Evolutionary conservation across 805 yeast species (phyloP).

Genomic region (Suhomyces xylopsoci): DNA sequence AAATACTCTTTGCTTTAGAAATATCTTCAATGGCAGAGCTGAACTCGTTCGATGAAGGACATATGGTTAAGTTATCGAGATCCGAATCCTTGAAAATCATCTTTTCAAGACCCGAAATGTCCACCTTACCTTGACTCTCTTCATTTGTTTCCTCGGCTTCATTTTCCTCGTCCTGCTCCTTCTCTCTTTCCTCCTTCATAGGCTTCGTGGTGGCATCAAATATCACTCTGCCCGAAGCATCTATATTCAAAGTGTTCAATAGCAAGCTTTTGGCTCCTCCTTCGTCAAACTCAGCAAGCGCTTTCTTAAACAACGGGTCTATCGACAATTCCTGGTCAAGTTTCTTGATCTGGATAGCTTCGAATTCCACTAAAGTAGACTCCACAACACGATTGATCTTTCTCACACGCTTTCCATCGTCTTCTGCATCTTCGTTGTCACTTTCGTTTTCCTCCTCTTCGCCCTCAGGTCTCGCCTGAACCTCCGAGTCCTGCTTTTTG

Average conservation of each 20-base stretch:
- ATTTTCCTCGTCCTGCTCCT: slow-evolving; percentile 14
- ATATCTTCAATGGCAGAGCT: slow-evolving; percentile 56
- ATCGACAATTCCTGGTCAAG: slow-evolving; percentile 63
- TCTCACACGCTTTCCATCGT: slow-evolving; percentile 23
- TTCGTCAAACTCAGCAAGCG: slow-evolving; percentile 75
- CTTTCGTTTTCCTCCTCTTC: slow-evolving; percentile 7
- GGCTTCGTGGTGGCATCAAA: slow-evolving; percentile 58
- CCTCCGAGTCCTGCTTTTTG: slow-evolving; percentile 12
- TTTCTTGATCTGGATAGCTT: slow-evolving; percentile 48
- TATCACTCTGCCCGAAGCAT: slow-evolving; percentile 52
- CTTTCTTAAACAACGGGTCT: slow-evolving; percentile 74
- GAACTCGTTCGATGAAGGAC: slow-evolving; percentile 69
- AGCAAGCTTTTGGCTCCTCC: slow-evolving; percentile 75
- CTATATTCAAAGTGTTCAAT: slow-evolving; percentile 58
- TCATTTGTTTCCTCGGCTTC: slow-evolving; percentile 2
- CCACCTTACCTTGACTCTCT: slow-evolving; percentile 15
- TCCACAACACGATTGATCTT: slow-evolving; percentile 33
- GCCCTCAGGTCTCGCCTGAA: background rate
- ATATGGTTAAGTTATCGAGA: slow-evolving; percentile 41
- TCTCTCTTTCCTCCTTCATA: slow-evolving; percentile 10
- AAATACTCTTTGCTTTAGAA: slow-evolving; percentile 46
- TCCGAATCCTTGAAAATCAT: slow-evolving; percentile 20
- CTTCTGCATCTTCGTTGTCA: slow-evolving; percentile 17
- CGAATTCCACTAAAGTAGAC: slow-evolving; percentile 50
- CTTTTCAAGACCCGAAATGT: slow-evolving; percentile 17